Conservation (phyloP, 768 basidiomycete genomes). For the Sporobolomyces roseus region DNA sequence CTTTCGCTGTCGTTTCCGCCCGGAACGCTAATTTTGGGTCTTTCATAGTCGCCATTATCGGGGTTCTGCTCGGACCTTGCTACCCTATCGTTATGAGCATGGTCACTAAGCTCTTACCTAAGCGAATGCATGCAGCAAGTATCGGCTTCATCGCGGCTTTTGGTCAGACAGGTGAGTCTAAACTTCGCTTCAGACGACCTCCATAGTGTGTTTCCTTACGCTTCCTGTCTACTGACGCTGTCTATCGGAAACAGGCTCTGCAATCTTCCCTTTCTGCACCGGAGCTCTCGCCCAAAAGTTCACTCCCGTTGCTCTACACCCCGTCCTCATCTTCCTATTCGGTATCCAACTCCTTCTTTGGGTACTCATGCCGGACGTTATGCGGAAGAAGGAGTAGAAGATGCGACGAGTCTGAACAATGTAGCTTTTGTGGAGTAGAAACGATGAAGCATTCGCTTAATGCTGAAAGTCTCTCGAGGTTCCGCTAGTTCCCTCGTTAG, state of each 20-base stretch:
- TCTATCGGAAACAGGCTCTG: no score
- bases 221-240: no score
- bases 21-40: no score
- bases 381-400: constrained; percentile 19
- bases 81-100: not conserved
- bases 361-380: not conserved
- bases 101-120: constrained; percentile 12
- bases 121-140: not conserved
- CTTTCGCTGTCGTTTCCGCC: no score
- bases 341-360: not conserved
- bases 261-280: constrained; percentile 32
- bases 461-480: not conserved
- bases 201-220: no score
- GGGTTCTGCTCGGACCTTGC: constrained; percentile 3
- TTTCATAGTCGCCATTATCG: constrained; percentile 22
- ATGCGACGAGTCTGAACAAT: no score
- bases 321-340: constrained; percentile 24
- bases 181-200: no score
- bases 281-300: constrained; percentile 28
- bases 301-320: constrained; percentile 24
- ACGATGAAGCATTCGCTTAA: no score
- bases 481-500: no score
- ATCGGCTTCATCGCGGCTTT: constrained; percentile 26
- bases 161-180: constrained; percentile 18
- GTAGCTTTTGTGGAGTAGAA: no score